These are phyloP conservation scores for Vigna hirtella DNA, from an alignment of 306 rosid species.

Conservation along the genomic window DNA sequence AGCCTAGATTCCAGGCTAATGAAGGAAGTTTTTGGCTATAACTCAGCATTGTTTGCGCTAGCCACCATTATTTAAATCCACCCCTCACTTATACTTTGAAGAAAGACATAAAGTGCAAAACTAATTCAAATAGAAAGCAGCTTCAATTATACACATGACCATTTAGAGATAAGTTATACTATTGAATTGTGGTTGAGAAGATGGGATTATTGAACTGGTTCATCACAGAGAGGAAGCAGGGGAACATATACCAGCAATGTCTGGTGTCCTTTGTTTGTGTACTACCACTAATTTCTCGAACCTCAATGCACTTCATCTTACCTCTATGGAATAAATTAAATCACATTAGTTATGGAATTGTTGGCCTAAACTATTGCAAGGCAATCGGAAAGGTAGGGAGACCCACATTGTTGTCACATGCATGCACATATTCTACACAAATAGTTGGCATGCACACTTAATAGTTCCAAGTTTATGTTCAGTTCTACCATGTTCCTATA, in stretches of 20 bases:
- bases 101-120: constrained; percentile 37
- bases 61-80: constrained; percentile 29
- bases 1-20: constrained; percentile 51
- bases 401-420: constrained; percentile 61
- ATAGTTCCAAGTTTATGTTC: constrained; percentile 22
- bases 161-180: constrained; percentile 34
- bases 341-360: constrained; percentile 34
- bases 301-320: constrained; percentile 13
- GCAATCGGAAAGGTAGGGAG: constrained; percentile 44
- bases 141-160: constrained; percentile 41
- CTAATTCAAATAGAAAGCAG: not conserved
- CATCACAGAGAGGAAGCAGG: constrained; percentile 33
- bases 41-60: constrained; percentile 36
- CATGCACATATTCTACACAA: constrained; percentile 46
- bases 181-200: constrained; percentile 44
- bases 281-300: constrained; percentile 30
- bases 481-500: constrained; percentile 43
- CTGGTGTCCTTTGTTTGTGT: constrained; percentile 40
- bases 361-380: constrained; percentile 42
- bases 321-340: constrained; percentile 45
- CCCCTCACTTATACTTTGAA: constrained; percentile 36
- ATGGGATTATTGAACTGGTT: constrained; percentile 14
- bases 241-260: constrained; percentile 47
- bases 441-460: constrained; percentile 25
- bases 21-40: constrained; percentile 44